Evolutionary conservation across 1,284 basidiomycete species (phyloP), one percentile per base, ranked within the genome.

Genomic region (Abortiporus biennis): DNA sequence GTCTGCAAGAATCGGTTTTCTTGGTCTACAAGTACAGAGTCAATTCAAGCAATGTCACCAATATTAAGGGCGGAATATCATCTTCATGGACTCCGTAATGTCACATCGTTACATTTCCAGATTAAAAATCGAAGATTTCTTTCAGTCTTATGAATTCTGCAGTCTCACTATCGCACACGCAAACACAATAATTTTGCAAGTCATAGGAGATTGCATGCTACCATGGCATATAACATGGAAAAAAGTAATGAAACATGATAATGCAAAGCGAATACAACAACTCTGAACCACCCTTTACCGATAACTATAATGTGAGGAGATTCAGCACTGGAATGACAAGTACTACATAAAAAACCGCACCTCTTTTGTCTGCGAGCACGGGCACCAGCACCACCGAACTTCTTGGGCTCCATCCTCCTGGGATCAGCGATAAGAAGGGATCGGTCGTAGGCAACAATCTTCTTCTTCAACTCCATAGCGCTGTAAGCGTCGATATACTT

Each of bases 401-500:
- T 99, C 87, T 98, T 98, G 61, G 95, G 95, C 72, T 99, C 95
- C 86, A 90, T 91, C 74, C 94, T 87, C 71, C 94, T 86, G 58
- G 96, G 96, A 74, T 99, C 96, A 54, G 96, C 93, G 59, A 99
- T 96, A 63, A 99, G 74, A 50, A 98, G 76, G 44, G 90, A 85
- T 62, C 96, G 78, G 78, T 97, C 93, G 67, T 97, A 97, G 20
- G 91, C 82, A 48, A 96, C 88, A 54, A 96, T 72, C 66, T 90
- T 90, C 80, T 96, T 96, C 81, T 95, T 95, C 67, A 97, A 68
- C 70, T 94, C 92, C 68, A 97, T 80, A 21, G 96, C 92, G 56
- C 90, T 95, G 66, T 86, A 93, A 53, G 96, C 96, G 65, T 99
- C 96, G 68, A 94, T 80, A 78, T 97, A 96, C 75, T 99, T 99